phyloP scores from a whole-genome alignment of 1,139 yeast genomes.

The Hanseniaspora uvarum region DNA sequence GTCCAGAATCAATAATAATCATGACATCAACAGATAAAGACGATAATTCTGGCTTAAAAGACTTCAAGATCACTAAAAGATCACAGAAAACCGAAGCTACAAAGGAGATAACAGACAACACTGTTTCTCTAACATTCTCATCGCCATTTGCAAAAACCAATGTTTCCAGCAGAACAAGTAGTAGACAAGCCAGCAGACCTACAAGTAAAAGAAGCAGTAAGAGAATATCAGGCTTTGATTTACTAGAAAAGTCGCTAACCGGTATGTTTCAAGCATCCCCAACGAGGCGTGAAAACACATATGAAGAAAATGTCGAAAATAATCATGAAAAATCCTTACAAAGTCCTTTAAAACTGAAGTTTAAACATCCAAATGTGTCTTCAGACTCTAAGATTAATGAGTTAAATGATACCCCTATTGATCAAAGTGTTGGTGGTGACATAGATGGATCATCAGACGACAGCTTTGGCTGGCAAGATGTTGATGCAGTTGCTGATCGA shows the following conservation, averaged over 20 bases:
- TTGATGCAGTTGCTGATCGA: constrained; percentile 51
- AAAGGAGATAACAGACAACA: constrained; percentile 4
- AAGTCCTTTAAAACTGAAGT: not conserved
- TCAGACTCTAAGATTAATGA: not conserved
- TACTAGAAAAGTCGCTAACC: constrained; percentile 4
- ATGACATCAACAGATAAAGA: not conserved
- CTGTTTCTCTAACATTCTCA: constrained; percentile 4
- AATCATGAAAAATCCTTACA: not conserved
- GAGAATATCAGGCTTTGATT: constrained; percentile 14
- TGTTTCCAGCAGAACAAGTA: constrained; percentile 2
- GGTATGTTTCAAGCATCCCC: constrained; percentile 4
- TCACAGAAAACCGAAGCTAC: constrained; percentile 1
- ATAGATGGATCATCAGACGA: not conserved
- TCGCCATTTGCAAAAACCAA: constrained; percentile 4
- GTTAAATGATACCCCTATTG: not conserved
- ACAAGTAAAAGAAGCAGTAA: constrained; percentile 16
- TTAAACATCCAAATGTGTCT: not conserved
- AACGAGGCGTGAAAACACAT: not conserved
- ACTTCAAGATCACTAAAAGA: constrained; percentile 16
- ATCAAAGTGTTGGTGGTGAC: not conserved
- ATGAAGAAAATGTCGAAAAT: not conserved
- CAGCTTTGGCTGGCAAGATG: constrained; percentile 42
- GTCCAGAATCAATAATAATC: not conserved
- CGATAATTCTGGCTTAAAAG: constrained; percentile 8
- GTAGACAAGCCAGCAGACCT: constrained; percentile 11